Conservation (phyloP, 352 stramenopile genomes). For the Phytophthora europaea region DNA sequence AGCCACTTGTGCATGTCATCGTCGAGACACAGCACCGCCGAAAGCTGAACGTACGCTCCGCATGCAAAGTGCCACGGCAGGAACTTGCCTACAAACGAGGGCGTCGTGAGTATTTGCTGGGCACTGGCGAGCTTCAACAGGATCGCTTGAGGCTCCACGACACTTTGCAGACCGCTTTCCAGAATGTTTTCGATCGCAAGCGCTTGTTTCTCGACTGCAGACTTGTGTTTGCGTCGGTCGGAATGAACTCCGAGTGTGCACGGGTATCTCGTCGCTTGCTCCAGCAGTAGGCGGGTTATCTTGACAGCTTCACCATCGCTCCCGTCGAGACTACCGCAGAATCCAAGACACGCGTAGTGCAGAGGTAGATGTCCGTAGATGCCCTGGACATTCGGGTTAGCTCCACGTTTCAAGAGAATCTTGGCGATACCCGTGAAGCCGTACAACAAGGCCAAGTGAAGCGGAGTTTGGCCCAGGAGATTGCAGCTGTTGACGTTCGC, state of each 20-base stretch:
- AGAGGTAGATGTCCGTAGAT: slow-evolving; percentile 63
- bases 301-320: slow-evolving; percentile 34
- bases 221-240: slow-evolving; percentile 74
- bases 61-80: slow-evolving; percentile 76
- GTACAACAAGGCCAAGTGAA: slow-evolving; percentile 77
- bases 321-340: slow-evolving; percentile 45
- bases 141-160: slow-evolving; percentile 48
- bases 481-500: slow-evolving; percentile 74
- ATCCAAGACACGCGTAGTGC: slow-evolving; percentile 77
- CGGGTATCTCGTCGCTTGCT: slow-evolving; percentile 29
- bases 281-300: slow-evolving; percentile 49
- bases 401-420: slow-evolving; percentile 53
- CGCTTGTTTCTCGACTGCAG: slow-evolving; percentile 51
- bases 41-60: slow-evolving; percentile 55
- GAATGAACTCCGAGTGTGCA: slow-evolving; percentile 42
- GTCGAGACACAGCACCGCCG: slow-evolving; percentile 49
- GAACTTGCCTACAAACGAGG: slow-evolving; percentile 45
- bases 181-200: slow-evolving; percentile 72
- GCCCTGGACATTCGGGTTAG: slow-evolving; percentile 73
- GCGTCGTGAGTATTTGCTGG: slow-evolving; percentile 43
- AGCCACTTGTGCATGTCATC: slow-evolving; percentile 58
- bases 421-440: slow-evolving; percentile 53
- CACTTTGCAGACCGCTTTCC: slow-evolving; percentile 46
- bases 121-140: slow-evolving; percentile 42
- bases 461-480: slow-evolving; percentile 61